Evolutionary conservation across 2,329 filamentous ascomycete genomes (phyloP), one percentile per base, ranked within the genome.

Genomic region (Neonectria ditissima): DNA sequence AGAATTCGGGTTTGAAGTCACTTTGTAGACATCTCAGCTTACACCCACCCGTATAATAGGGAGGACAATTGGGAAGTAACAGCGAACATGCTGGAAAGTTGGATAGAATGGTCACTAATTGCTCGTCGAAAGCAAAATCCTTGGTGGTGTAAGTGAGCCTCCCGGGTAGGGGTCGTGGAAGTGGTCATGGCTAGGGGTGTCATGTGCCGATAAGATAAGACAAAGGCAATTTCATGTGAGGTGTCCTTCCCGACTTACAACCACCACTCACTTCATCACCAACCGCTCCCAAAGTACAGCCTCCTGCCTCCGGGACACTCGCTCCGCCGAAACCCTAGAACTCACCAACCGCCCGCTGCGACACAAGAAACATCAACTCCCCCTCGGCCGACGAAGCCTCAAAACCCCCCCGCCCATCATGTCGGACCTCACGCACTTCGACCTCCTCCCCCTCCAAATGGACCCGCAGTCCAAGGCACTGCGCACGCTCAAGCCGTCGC

Each of bases 401-500:
- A 57, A 48, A 48, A 26, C n/a, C 34, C 37, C 39, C 26, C 45
- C 56, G 59, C 44, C 58, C 65, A 77, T 55, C 57, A 87, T 88
- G 86, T 82, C 84, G n/a, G 84, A 88, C 75, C 80, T 84, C 69
- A 89, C 92, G 65, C 89, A 89, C 72, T 98, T 95, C 86, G 92
- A 89, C 71, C 88, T 93, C 73, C 89, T 97, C 76, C 92, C 93
- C 39, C 84, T 99, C 56, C 83, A 88, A 66, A 87, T 98, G 79
- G 92, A 97, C 82, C 88, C 92, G n/a, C 79, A 89, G 70, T 91
- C 91, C 75, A 97, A 97, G 83, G 84, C 89, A 72, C 85, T 98
- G 76, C 79, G 83, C 20, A 77, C 83, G 18, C 78, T 81, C 52
- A 75, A 79, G 22, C 73, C 81, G 67, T 81, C 83, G 51, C 81